Conservation (phyloP, 176 grass and related monocot species). For the Oryza longistaminata region DNA sequence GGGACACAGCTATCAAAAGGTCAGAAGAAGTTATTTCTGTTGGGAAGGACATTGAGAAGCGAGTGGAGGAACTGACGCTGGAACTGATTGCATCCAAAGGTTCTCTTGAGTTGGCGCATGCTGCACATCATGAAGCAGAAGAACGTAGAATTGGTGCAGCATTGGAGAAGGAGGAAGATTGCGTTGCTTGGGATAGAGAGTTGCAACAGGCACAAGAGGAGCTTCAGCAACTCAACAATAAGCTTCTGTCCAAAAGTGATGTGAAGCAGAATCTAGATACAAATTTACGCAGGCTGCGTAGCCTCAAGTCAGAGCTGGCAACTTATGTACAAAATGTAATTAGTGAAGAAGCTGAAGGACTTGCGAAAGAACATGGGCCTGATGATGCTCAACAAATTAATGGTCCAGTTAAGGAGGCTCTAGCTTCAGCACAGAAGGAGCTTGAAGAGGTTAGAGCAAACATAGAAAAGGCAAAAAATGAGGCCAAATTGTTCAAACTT, state of each 20-base stretch:
- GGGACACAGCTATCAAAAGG: slow-evolving; percentile 60
- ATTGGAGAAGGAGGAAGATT: slow-evolving; percentile 74
- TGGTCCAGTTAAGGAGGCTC: slow-evolving; percentile 41
- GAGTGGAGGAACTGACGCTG: slow-evolving; percentile 71
- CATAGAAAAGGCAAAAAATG: slow-evolving; percentile 66
- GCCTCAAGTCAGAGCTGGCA: slow-evolving; percentile 68
- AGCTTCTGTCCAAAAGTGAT: slow-evolving; percentile 56
- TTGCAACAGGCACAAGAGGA: slow-evolving; percentile 72
- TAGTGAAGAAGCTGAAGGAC: slow-evolving; percentile 56
- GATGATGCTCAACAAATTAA: slow-evolving; percentile 44
- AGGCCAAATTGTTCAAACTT: slow-evolving; percentile 57
- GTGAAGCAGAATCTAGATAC: slow-evolving; percentile 57
- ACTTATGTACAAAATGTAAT: slow-evolving; percentile 59
- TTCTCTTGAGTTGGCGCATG: slow-evolving; percentile 79
- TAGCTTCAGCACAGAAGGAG: slow-evolving; percentile 65
- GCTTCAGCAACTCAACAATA: slow-evolving; percentile 57
- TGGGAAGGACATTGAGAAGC: slow-evolving; percentile 62
- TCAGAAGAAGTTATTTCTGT: slow-evolving; percentile 57
- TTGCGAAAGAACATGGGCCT: slow-evolving; percentile 36
- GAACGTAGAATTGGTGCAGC: slow-evolving; percentile 68
- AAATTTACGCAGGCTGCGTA: slow-evolving; percentile 53
- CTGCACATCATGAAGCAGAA: slow-evolving; percentile 85
- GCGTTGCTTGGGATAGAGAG: slow-evolving; percentile 68
- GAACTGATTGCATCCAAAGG: slow-evolving; percentile 77
- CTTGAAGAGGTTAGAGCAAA: slow-evolving; percentile 66